Conservation (phyloP, 208 protist genomes). For the Sergeia podlipaevii region DNA sequence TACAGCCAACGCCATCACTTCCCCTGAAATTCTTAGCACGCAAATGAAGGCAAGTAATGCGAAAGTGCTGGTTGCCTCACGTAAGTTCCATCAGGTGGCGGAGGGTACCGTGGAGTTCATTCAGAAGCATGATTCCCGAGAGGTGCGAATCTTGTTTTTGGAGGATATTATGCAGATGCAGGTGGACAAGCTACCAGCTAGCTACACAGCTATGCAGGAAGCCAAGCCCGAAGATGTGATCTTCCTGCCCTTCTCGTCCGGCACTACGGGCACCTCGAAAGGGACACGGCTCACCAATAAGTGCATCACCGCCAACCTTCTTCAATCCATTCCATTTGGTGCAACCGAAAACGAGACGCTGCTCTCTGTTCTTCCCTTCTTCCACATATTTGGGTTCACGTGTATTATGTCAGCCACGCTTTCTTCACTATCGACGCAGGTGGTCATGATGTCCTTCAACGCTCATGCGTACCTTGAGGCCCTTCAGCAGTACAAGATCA, state of each 20-base stretch:
- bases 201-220: conserved; percentile 17
- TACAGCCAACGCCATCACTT: conserved; percentile 25
- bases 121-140: conserved; percentile 17
- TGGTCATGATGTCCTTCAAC: conserved; percentile 35
- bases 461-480: conserved; percentile 15
- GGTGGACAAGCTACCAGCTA: conserved; percentile 19
- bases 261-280: conserved; percentile 50
- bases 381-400: conserved; percentile 68
- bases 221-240: conserved; percentile 31
- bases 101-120: conserved; percentile 28
- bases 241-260: conserved; percentile 40
- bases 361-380: conserved; percentile 39
- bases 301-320: conserved; percentile 23
- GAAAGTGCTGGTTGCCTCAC: conserved; percentile 30
- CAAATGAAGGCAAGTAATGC: conserved; percentile 22
- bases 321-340: conserved; percentile 15
- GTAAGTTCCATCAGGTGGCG: conserved; percentile 25
- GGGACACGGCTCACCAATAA: conserved; percentile 43
- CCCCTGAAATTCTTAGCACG: conserved; percentile 23
- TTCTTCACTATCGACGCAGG: conserved; percentile 1
- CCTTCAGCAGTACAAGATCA: conserved; percentile 36
- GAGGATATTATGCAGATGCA: conserved; percentile 19
- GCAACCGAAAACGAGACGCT: conserved; percentile 10
- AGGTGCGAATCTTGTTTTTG: conserved; percentile 21
- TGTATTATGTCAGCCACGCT: conserved; percentile 13